phyloP scores from a whole-genome alignment of 2,329 filamentous ascomycete genomes.

The Geosmithia putterillii region DNA sequence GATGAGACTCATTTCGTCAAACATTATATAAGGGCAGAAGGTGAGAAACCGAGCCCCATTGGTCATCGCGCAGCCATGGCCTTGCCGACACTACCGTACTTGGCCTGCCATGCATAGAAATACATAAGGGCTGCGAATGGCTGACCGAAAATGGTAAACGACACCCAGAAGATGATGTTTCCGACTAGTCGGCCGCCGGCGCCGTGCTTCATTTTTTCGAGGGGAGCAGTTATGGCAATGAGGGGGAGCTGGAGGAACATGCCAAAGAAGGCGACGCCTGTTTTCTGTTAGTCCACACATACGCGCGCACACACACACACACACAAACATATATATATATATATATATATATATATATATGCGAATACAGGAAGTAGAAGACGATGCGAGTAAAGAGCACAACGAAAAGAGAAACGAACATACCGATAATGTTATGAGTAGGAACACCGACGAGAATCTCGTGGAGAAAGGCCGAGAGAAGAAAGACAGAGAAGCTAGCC shows the following conservation, averaged over 20 bases:
- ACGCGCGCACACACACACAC: too few relatives aligned
- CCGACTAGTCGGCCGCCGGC: constrained; percentile 65
- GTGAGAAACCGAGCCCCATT: not conserved
- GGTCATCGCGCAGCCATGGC: not conserved
- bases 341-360: too few relatives aligned
- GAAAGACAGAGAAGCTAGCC: constrained; percentile 74
- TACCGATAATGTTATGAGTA: constrained; percentile 85
- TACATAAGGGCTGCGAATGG: constrained; percentile 86
- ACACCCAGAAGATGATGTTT: constrained; percentile 93
- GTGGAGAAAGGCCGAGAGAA: constrained; percentile 79
- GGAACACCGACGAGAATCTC: constrained; percentile 88
- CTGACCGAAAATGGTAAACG: constrained; percentile 90
- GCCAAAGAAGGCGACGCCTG: constrained; percentile 80
- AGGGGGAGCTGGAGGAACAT: constrained; percentile 92
- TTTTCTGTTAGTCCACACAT: too few relatives aligned
- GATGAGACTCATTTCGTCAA: too few relatives aligned
- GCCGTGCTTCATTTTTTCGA: constrained; percentile 67
- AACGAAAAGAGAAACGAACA: constrained; percentile 9
- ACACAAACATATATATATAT: too few relatives aligned
- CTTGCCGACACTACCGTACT: constrained; percentile 74
- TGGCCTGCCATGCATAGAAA: constrained; percentile 97
- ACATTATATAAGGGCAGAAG: too few relatives aligned
- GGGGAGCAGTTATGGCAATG: constrained; percentile 64
- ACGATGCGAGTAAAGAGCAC: not conserved
- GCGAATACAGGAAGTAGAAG: constrained; percentile 2